Percentiles rank a stretch among this genome's conserved stretches.
These are phyloP conservation scores for Mucor piriformis DNA, from an alignment of 371 early-diverging fungal species.

Conservation along the genomic window DNA sequence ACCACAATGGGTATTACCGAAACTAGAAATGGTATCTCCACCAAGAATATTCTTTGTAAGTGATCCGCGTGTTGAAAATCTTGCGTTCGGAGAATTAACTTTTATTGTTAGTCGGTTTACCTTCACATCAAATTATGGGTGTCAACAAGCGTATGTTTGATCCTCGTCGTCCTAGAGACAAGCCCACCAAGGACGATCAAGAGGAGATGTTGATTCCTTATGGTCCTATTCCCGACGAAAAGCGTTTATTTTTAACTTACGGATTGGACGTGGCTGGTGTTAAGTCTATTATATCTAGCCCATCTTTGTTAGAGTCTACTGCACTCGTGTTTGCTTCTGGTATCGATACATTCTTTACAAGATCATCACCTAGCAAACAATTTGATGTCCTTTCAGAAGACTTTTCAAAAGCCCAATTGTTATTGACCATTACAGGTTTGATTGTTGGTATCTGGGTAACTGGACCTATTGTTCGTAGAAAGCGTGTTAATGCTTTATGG, in stretches of 20 bases:
- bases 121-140: constrained; percentile 71
- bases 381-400: constrained; percentile 93
- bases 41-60: constrained; percentile 73
- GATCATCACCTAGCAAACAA: constrained; percentile 81
- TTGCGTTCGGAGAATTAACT: too few relatives aligned
- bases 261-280: constrained; percentile 69
- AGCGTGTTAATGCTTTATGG: constrained; percentile 65
- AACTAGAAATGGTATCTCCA: constrained; percentile 85
- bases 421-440: constrained; percentile 81
- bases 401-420: constrained; percentile 83
- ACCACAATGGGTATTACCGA: constrained; percentile 81
- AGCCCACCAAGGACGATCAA: constrained; percentile 68
- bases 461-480: constrained; percentile 73
- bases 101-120: constrained; percentile 70
- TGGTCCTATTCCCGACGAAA: constrained; percentile 70
- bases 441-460: constrained; percentile 67
- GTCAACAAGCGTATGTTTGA: constrained; percentile 83
- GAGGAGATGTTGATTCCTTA: constrained; percentile 88
- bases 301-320: constrained; percentile 91
- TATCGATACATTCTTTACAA: constrained; percentile 85
- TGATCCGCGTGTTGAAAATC: too few relatives aligned
- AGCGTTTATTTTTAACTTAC: constrained; percentile 77
- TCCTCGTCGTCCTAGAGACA: constrained; percentile 76
- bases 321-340: constrained; percentile 87
- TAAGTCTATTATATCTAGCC: constrained; percentile 67